Percentiles rank a stretch among this genome's conserved stretches.
Evolutionary conservation across 805 yeast species (phyloP).

Genomic region (Starmerella ratchasimensis): DNA sequence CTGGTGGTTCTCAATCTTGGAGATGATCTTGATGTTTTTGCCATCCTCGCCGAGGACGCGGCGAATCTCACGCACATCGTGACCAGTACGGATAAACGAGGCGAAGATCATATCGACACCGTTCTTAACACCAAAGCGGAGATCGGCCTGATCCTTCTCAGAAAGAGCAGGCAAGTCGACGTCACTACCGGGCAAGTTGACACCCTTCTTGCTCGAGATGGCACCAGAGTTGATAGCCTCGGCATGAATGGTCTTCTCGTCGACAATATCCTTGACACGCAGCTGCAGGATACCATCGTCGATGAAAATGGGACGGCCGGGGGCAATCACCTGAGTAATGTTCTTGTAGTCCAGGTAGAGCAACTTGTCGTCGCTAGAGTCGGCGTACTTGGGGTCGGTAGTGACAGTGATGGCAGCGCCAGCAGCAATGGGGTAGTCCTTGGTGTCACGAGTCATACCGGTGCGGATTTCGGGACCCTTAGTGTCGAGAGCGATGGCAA

Average conservation of each 20-base stretch:
- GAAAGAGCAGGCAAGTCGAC: constrained; percentile 96
- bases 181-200: constrained; percentile 96
- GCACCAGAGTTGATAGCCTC: constrained; percentile 86
- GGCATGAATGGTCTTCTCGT: constrained; percentile 71
- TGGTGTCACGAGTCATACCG: constrained; percentile 72
- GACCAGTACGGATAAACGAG: constrained; percentile 89
- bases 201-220: constrained; percentile 97
- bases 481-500: constrained; percentile 96
- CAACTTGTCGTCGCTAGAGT: constrained; percentile 56
- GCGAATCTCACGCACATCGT: constrained; percentile 83
- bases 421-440: constrained; percentile 70
- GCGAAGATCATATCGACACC: constrained; percentile 97
- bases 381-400: constrained; percentile 70
- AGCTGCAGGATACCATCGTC: constrained; percentile 97
- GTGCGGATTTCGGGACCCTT: constrained; percentile 99
- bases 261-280: constrained; percentile 73
- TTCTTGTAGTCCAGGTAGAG: constrained; percentile 92
- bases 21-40: constrained; percentile 86
- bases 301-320: constrained; percentile 81
- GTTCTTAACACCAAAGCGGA: constrained; percentile 92
- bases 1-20: constrained; percentile 98
- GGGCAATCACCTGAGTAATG: constrained; percentile 83
- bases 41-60: constrained; percentile 94
- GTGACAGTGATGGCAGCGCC: constrained; percentile 87
- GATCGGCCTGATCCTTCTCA: constrained; percentile 89